Evolutionary conservation across 2,329 filamentous ascomycete species (phyloP), one percentile per base, ranked within the genome.

Genomic region (Trichoderma afroharzianum): DNA sequence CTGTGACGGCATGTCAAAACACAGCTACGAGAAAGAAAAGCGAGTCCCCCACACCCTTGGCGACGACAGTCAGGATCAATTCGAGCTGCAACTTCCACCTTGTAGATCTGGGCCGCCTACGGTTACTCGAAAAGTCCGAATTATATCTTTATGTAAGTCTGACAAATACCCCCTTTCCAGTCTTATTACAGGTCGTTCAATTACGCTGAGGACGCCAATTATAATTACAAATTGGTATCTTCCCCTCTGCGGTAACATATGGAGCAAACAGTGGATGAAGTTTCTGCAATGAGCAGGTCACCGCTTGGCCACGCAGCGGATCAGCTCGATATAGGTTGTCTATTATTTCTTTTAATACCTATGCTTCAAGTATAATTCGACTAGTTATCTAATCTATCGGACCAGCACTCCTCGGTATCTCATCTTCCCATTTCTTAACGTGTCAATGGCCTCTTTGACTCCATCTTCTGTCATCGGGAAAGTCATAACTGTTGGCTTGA

Each of bases 361-460:
- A 4, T 9, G n/a, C n/a, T 21, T 50, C 8, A 50, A 9, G 8
- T 21, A 12, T 50, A 21, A 50, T 50, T 21, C 2, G n/a, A 50
- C 39, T 6, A 50, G 5, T 21, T 21, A 12, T 43, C 24, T n/a
- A 2, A 18, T 63, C 26, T 63, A 47, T 11, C 61, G 61, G 47
- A 63, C 61, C 39, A 63, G 6, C 61, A 63, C 61, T 63, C 61
- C 61, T 11, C 61, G 61, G 61, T 63, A 63, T 9, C 61, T 63
- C 61, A 63, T 63, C 26, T 47, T 30, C 6, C 61, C 61, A 30
- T 32, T 21, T 21, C 9, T 63, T 28, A 63, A 21, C 30, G 61
- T 63, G 14, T 63, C 61, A 50, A 63, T 63, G 14, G 61, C 61
- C 7, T 63, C 15, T 4, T 63, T 47, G 18, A 63, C 28, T 47